Base-by-base conservation (phyloP, 2,329 filamentous ascomycete genomes). In the Cadophora sp. region DNA sequence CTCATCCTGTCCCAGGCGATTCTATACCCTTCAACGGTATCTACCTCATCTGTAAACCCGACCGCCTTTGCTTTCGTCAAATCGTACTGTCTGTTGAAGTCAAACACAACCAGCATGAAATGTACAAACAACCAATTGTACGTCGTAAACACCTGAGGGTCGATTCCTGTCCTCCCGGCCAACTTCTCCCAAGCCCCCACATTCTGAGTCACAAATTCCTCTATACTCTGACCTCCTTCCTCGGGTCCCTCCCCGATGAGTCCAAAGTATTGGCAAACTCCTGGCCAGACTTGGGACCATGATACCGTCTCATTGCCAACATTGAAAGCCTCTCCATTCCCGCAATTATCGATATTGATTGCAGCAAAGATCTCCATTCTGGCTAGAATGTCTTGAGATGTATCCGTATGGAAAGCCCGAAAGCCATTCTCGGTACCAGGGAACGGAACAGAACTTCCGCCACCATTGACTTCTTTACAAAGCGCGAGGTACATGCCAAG, bases 281-380 rank as follows among this genome's bases (percentile, higher is more conserved):
- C 22, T 19, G 27, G 55, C 55, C 55, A 58, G 14, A 58, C 9
- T 37, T 58, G 55, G 6, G 27, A n/a, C 27, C 55, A 34, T 9
- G 55, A 11, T 4, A 58, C 27, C 3, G 16, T 58, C 19, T 19
- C 29, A 37, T 58, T 16, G 27, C 6, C 55, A 14, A 58, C n/a
- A 8, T 58, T 34, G 27, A 58, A 58, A 1, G 22, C 16, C 4
- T 24, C 27, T 1, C 55, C 55, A 40, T 58, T 58, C 6, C 55
- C 55, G 11, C 55, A 58, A 3, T 58, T 24, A 7, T 58, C 29
- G 27, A 22, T 34, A 11, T 58, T 31, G 4, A 27, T 58, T 26
- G 34, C 27, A n/a, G 34, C 55, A 9, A 34, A 58, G 27, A 58
- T 58, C 14, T 58, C 55, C 55, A 58, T 58, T 24, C 22, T 58